Base-by-base conservation (phyloP, 495 filamentous ascomycete species). In the Thozetella sp. region DNA sequence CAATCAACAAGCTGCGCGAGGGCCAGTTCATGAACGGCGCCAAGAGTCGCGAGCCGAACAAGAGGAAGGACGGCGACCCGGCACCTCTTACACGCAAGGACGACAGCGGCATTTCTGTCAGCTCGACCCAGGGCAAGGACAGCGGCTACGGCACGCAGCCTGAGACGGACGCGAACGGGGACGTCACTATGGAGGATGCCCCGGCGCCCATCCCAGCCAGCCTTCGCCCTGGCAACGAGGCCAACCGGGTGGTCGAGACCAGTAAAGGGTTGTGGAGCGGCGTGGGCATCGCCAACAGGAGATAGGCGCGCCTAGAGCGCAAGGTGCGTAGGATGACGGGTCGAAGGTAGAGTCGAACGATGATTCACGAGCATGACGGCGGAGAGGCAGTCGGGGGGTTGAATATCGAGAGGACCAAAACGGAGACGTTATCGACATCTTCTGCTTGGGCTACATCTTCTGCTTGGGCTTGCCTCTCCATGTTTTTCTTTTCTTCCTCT, bases 1-100 rank as follows among this genome's bases (percentile, higher is more conserved):
- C 95, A 0, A 97, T 99, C 70, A 97, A 97, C 71, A 97, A 99
- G 77, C 75, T 99, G 46, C 81, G 94, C 53, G 95, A 97, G 63
- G 93, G 90, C 15, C 89, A 92, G 51, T 64, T 71, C 70, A 96
- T 96, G 93, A 93, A 97, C 57, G 79, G 78, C 13, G 58, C 37
- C 19, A 68, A 66, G 45, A 76, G 72, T 40, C 64, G 63, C 15
- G 78, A 81, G 58, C 77, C 78, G 23, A 67, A 61, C 24, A 54
- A 54, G 17, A 66, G 59, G 22, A 62, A 57, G 22, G n/a, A 51
- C 11, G 45, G 22, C 25, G 27, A 40, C 43, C 45, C 13, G 26
- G 61, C 58, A 11, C 57, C 64, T 43, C 52, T 63, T 25, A 51
- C 62, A 10, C 43, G 57, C 0, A 77, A 75, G 30, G 71, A 72